Conservation (phyloP, 2,329 filamentous ascomycete genomes). For the Harringtonia aguacate region DNA sequence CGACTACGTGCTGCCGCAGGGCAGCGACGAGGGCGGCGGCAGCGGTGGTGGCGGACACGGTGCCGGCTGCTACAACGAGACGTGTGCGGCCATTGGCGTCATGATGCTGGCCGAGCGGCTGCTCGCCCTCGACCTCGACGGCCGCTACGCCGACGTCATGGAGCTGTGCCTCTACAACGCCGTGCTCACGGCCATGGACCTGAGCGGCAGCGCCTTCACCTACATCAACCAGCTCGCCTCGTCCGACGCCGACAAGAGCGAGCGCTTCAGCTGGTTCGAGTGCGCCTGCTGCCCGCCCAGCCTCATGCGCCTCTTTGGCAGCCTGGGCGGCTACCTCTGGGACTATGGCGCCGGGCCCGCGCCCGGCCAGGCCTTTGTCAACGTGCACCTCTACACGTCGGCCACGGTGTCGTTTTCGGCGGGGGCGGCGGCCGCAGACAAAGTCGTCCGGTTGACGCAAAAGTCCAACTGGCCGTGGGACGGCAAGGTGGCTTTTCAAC, state of each 20-base stretch:
- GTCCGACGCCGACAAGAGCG: constrained; percentile 35
- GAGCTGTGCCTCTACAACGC: constrained; percentile 52
- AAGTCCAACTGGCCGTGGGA: constrained; percentile 47
- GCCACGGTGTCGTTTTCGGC: constrained; percentile 33
- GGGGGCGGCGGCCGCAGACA: constrained; percentile 19
- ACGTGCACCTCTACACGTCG: constrained; percentile 46
- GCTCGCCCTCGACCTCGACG: constrained; percentile 40
- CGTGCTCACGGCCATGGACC: constrained; percentile 45
- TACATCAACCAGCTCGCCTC: constrained; percentile 52
- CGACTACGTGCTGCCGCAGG: constrained; percentile 47
- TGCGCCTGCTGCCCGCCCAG: constrained; percentile 52
- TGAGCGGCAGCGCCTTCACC: constrained; percentile 45
- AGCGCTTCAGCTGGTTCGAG: constrained; percentile 46
- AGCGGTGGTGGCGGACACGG: too few relatives aligned
- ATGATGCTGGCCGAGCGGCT: constrained; percentile 50
- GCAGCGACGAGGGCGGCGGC: constrained; percentile 48
- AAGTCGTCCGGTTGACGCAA: constrained; percentile 31
- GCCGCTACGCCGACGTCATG: constrained; percentile 46
- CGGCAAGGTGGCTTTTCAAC: constrained; percentile 35
- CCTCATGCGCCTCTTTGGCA: constrained; percentile 42
- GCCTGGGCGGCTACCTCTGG: constrained; percentile 47
- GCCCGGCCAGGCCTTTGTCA: constrained; percentile 24
- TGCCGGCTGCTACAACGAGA: constrained; percentile 55
- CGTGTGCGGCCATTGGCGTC: constrained; percentile 47
- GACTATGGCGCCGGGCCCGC: constrained; percentile 20